phyloP scores from a whole-genome alignment of 371 early-diverging fungal species.

The Syncephalastrum contaminatum region DNA sequence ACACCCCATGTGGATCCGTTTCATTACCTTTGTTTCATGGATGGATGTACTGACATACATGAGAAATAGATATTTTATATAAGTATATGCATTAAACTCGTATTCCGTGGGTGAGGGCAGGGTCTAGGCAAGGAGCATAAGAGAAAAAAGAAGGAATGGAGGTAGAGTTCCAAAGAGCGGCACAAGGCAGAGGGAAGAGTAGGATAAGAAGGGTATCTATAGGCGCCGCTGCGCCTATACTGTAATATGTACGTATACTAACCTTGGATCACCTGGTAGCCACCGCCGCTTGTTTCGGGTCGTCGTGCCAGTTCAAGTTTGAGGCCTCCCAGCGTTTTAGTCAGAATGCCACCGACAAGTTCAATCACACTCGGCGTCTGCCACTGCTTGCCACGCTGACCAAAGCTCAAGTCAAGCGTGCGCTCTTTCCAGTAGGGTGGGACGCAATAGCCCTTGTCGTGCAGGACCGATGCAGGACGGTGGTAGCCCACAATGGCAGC shows the following conservation, averaged over 20 bases:
- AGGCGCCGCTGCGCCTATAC: slow-evolving; percentile 2
- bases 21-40: slow-evolving; percentile 14
- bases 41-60: slow-evolving; percentile 16
- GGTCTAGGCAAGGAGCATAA: slow-evolving; percentile 6
- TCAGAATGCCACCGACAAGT: slow-evolving; percentile 45
- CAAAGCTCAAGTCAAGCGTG: slow-evolving; percentile 32
- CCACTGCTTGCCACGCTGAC: slow-evolving; percentile 8
- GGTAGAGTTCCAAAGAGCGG: neutral
- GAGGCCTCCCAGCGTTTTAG: slow-evolving; percentile 48
- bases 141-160: slow-evolving; percentile 10
- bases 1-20: neutral
- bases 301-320: slow-evolving; percentile 39
- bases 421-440: slow-evolving; percentile 14
- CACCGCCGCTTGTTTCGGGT: slow-evolving; percentile 26
- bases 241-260: slow-evolving; percentile 25
- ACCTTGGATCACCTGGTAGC: slow-evolving; percentile 50
- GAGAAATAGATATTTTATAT: slow-evolving; percentile 8
- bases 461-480: neutral
- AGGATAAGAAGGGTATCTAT: slow-evolving; percentile 1
- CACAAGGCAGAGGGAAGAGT: slow-evolving; percentile 1
- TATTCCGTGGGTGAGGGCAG: neutral
- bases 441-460: slow-evolving; percentile 24
- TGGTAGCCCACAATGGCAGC: slow-evolving; percentile 24
- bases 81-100: slow-evolving; percentile 3
- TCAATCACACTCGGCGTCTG: slow-evolving; percentile 29